These are phyloP conservation scores for Chenopodium berlandieri DNA, from an alignment of 148 eudicot species.

Conservation along the genomic window DNA sequence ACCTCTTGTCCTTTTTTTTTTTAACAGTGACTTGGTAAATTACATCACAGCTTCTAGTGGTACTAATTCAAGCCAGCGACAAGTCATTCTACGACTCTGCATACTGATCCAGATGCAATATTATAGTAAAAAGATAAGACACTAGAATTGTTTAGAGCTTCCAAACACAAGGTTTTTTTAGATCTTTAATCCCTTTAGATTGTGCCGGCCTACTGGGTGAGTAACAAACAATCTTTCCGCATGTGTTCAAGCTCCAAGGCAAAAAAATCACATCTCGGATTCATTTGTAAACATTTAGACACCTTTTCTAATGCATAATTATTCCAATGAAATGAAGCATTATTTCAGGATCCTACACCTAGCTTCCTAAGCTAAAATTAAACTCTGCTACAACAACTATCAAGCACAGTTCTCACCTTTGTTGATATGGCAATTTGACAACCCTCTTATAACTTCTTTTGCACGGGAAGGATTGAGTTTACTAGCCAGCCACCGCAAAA, in stretches of 20 bases:
- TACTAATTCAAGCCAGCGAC: not conserved
- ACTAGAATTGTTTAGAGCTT: not conserved
- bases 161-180: not conserved
- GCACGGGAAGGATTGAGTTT: constrained; percentile 68
- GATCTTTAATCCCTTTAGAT: not conserved
- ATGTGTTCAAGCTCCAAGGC: not conserved
- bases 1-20: not conserved
- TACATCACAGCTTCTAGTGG: not conserved
- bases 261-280: not conserved
- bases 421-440: constrained; percentile 85
- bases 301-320: not conserved
- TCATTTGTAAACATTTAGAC: not conserved
- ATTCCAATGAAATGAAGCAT: constrained; percentile 1
- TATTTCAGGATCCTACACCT: not conserved
- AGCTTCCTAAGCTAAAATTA: not conserved
- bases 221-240: not conserved
- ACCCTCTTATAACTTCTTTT: constrained; percentile 78
- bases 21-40: not conserved
- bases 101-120: no score
- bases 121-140: not conserved
- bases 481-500: constrained; percentile 84
- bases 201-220: not conserved
- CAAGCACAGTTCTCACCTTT: constrained; percentile 47
- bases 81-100: not conserved
- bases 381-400: not conserved